Evolutionary conservation across 1,284 basidiomycete genomes (phyloP), one percentile per base, ranked within the genome.

Genomic region (Ustilago cynodontis): DNA sequence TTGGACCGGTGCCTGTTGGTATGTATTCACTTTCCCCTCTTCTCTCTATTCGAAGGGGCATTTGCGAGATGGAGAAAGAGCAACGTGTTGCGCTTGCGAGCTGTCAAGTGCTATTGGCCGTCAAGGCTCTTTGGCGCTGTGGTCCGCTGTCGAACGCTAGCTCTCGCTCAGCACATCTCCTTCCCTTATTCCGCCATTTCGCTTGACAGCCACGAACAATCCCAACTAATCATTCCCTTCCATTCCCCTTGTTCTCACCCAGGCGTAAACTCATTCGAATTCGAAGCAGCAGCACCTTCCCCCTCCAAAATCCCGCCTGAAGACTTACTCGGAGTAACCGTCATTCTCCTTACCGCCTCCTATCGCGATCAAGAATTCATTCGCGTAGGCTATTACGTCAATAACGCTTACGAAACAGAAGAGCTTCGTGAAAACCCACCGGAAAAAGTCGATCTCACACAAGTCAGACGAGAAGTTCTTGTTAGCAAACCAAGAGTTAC

Each of bases 341-440:
- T 94, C 2, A 91, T 96, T 82, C 94, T 96, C 82, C 89, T 95
- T 77, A 94, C 94, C n/a, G 92, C 93, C 58, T 91, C 93, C 59
- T 93, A 96, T 87, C 80, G 86, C 35, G 95, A 96, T 60, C 94
- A 97, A 83, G 96, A 99, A 86, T 99, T 99, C 86, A 96, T 99
- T 41, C 91, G 96, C 45, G 95, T 99, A 22, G 96, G 97, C 6
- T 99, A 99, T 87, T 99, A 99, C 86, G 97, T 99, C 87, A 97
- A 98, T 86, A 98, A 95, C 54, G 95, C 98, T 86, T 98, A 98
- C 86, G 95, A 98, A 86, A 93, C 93, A 77, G 93, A 95, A 72
- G 93, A 94, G 87, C 39, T 81, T 57, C 58, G 77, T 11, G 83
- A 85, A 61, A 82, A 85, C 52, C 82, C 83, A 5, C 83, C 83